These are phyloP conservation scores for Arthrinium phaeospermum DNA, from an alignment of 2,329 filamentous ascomycete genomes.

Conservation along the genomic window DNA sequence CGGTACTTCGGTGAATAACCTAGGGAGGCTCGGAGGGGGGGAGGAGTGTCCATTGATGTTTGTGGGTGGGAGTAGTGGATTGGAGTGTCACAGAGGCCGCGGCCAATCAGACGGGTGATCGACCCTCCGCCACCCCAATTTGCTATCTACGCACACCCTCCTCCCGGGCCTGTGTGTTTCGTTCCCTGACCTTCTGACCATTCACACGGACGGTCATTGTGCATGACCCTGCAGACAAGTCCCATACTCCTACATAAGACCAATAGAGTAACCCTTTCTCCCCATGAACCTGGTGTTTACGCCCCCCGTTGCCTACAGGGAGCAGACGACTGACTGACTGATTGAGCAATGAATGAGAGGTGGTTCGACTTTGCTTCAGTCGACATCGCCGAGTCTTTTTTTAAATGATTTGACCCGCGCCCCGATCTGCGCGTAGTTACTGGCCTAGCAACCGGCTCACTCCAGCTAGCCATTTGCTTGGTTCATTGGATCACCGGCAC, in stretches of 20 bases:
- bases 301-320: constrained; percentile 15
- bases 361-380: constrained; percentile 13
- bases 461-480: constrained; percentile 4
- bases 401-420: constrained; percentile 6
- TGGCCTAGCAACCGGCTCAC: constrained; percentile 5
- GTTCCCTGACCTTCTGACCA: constrained; percentile 21
- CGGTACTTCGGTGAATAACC: background rate
- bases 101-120: constrained; percentile 22
- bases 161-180: constrained; percentile 19
- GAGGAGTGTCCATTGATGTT: background rate
- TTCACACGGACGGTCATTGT: constrained; percentile 25
- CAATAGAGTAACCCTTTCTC: constrained; percentile 23
- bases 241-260: constrained; percentile 25
- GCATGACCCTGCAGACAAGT: constrained; percentile 27
- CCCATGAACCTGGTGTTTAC: constrained; percentile 15
- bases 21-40: background rate
- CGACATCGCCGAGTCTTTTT: constrained; percentile 10
- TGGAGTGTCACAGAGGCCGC: constrained; percentile 18
- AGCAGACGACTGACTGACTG: background rate
- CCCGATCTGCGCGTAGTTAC: constrained; percentile 7
- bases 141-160: constrained; percentile 25
- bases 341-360: constrained; percentile 11
- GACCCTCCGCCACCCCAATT: constrained; percentile 24
- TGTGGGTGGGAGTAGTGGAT: constrained; percentile 7
- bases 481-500: background rate